A percentile compares a stretch with the other conserved stretches of the same genome.
Conservation (phyloP, 352 stramenopile species). For the Phytophthora ohioensis region DNA sequence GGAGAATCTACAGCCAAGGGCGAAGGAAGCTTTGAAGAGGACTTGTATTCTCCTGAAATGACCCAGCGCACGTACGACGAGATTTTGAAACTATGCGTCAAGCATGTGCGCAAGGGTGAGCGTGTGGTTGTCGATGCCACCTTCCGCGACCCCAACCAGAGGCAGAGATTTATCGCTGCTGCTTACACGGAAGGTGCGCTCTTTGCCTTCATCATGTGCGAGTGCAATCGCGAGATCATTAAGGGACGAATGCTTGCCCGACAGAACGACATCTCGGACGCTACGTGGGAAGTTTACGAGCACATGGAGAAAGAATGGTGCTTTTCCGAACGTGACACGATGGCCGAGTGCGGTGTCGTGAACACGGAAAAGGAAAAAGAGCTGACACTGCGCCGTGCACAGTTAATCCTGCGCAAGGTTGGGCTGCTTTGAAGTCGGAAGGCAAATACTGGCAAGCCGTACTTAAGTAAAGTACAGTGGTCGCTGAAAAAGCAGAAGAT, state of each 20-base stretch:
- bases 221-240: conserved; percentile 77
- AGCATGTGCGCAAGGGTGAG: conserved; percentile 52
- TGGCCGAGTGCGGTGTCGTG: conserved; percentile 57
- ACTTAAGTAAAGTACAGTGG: neutral
- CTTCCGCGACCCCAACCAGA: conserved; percentile 58
- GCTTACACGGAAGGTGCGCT: conserved; percentile 60
- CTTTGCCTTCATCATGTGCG: conserved; percentile 64
- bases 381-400: conserved; percentile 60
- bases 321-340: conserved; percentile 42
- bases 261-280: conserved; percentile 70
- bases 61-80: conserved; percentile 75
- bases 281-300: conserved; percentile 75
- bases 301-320: conserved; percentile 64
- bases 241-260: conserved; percentile 67
- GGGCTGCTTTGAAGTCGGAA: conserved; percentile 47
- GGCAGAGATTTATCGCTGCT: conserved; percentile 51
- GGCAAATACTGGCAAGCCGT: neutral
- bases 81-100: conserved; percentile 50
- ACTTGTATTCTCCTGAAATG: conserved; percentile 64
- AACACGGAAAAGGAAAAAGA: conserved; percentile 83
- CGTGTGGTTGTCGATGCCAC: conserved; percentile 72
- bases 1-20: conserved; percentile 11
- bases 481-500: neutral
- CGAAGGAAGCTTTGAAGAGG: conserved; percentile 60
- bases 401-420: conserved; percentile 68